These are phyloP conservation scores for Angomonas desouzai DNA, from an alignment of 208 protist genomes.

Conservation along the genomic window DNA sequence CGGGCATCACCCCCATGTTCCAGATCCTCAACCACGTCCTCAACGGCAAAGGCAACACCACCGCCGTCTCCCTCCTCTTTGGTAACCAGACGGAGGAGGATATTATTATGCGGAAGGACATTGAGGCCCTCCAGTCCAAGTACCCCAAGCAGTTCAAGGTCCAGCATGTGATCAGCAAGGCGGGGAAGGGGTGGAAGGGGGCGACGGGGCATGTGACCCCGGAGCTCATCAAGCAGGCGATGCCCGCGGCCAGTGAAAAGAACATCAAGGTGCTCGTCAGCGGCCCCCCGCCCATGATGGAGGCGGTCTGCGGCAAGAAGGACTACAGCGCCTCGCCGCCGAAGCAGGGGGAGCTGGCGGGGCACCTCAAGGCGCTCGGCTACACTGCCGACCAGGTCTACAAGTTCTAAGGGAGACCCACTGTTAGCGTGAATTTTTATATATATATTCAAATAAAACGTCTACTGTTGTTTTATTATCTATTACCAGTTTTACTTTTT, in stretches of 20 bases:
- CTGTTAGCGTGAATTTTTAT: too few species aligned
- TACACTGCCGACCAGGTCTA: slow-evolving; percentile 62
- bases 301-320: slow-evolving; percentile 69
- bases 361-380: slow-evolving; percentile 31
- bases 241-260: slow-evolving; percentile 39
- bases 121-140: slow-evolving; percentile 49
- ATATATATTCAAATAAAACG: too few species aligned
- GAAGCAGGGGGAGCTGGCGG: slow-evolving; percentile 55
- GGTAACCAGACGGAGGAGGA: slow-evolving; percentile 74
- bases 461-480: slow-evolving; percentile 16
- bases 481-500: slow-evolving; percentile 2
- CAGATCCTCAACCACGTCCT: slow-evolving; percentile 77
- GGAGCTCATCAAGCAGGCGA: slow-evolving; percentile 51
- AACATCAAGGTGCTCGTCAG: slow-evolving; percentile 54
- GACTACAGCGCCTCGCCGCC: slow-evolving; percentile 42
- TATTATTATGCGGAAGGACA: slow-evolving; percentile 68
- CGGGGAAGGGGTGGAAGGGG: slow-evolving; percentile 46
- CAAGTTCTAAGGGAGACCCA: slow-evolving; percentile 64
- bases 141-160: slow-evolving; percentile 56
- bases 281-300: slow-evolving; percentile 78
- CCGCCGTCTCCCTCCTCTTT: slow-evolving; percentile 69
- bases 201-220: slow-evolving; percentile 60
- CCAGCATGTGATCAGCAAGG: slow-evolving; percentile 64
- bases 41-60: slow-evolving; percentile 43
- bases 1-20: slow-evolving; percentile 89